Conservation (phyloP, 106 monocot species). For the Dactylorhiza incarnata region DNA sequence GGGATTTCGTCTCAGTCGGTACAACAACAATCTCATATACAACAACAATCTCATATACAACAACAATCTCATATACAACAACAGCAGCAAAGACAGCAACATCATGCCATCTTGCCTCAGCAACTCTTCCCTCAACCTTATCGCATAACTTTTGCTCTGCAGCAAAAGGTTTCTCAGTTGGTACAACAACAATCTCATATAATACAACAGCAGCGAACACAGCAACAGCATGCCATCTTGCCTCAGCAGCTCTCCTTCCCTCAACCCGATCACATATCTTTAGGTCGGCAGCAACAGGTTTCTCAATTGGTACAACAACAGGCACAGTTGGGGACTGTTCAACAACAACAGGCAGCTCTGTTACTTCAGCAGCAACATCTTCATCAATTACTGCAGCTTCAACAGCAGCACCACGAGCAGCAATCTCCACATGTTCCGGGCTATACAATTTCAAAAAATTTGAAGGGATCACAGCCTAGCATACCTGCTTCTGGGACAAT, state of each 20-base stretch:
- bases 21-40: no score
- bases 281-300: constrained; percentile 52
- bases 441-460: constrained; percentile 39
- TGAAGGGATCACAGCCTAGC: constrained; percentile 58
- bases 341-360: constrained; percentile 44
- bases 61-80: no score
- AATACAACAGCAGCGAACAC: constrained; percentile 30
- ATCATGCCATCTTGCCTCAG: no score
- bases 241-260: constrained; percentile 43
- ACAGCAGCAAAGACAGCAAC: no score
- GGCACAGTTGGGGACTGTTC: constrained; percentile 27
- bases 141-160: no score
- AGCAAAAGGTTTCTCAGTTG: no score
- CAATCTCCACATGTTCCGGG: constrained; percentile 46
- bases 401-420: constrained; percentile 6
- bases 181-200: no score
- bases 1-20: no score
- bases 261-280: constrained; percentile 30
- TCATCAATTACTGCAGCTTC: constrained; percentile 29
- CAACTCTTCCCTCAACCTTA: no score
- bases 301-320: constrained; percentile 59
- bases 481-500: constrained; percentile 40
- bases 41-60: no score
- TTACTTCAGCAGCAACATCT: constrained; percentile 29
- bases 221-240: constrained; percentile 9